Percentiles rank a stretch among this genome's conserved stretches.
These are phyloP conservation scores for Protomyces pachydermus DNA, from an alignment of 1,139 yeast genomes.

Conservation along the genomic window DNA sequence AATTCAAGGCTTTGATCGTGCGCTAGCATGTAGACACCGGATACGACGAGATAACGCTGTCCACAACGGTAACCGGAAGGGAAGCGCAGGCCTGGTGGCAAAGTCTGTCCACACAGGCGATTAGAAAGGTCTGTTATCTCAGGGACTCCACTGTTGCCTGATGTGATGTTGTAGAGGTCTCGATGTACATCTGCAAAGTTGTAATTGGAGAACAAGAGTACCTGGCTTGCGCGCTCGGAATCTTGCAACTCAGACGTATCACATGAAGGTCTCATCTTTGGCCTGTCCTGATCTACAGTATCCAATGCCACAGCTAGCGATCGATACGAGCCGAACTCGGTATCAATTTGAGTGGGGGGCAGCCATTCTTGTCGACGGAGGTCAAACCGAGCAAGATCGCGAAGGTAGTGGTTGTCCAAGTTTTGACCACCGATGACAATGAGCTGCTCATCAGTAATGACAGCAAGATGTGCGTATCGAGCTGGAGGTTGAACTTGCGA, in stretches of 20 bases:
- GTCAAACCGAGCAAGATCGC: slow-evolving; percentile 30
- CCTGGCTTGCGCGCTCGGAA: not conserved
- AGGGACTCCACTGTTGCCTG: not conserved
- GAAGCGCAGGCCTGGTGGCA: slow-evolving; percentile 34
- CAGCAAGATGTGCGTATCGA: slow-evolving; percentile 34
- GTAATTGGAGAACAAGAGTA: slow-evolving; percentile 31
- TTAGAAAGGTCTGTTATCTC: slow-evolving; percentile 7
- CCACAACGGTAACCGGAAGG: slow-evolving; percentile 32
- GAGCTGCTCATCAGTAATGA: slow-evolving; percentile 29
- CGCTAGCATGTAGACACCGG: slow-evolving; percentile 30
- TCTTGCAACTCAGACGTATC: not conserved
- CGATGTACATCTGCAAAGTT: slow-evolving; percentile 26
- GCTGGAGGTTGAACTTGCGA: slow-evolving; percentile 6
- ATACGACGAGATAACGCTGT: slow-evolving; percentile 31
- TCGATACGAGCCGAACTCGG: slow-evolving; percentile 33
- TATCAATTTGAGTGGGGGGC: slow-evolving; percentile 5
- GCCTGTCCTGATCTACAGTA: not conserved
- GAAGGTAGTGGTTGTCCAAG: slow-evolving; percentile 29
- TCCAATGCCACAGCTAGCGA: slow-evolving; percentile 22
- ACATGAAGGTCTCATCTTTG: too few species aligned
- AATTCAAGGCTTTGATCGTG: slow-evolving; percentile 23
- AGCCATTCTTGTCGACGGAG: slow-evolving; percentile 29
- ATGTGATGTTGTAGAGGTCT: slow-evolving; percentile 3
- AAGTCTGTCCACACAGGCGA: slow-evolving; percentile 2
- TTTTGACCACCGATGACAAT: slow-evolving; percentile 34